phyloP scores from a whole-genome alignment of 768 basidiomycete genomes.

The Sistotremastrum niveocremeum region DNA sequence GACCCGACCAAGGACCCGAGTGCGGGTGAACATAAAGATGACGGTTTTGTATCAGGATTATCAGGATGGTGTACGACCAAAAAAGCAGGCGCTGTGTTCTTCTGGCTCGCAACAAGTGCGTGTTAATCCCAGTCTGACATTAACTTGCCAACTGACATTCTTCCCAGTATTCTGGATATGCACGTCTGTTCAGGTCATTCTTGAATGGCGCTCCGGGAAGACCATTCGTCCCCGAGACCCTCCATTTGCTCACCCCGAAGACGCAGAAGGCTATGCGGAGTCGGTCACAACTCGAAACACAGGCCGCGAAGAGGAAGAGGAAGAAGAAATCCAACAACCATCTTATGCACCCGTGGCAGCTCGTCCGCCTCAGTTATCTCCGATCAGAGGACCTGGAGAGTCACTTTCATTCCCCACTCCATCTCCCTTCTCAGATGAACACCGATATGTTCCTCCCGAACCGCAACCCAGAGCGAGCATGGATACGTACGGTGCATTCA shows the following conservation, averaged over 20 bases:
- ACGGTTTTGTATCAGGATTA: constrained; percentile 49
- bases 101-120: constrained; percentile 75
- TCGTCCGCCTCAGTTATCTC: constrained; percentile 25
- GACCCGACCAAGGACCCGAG: constrained; percentile 71
- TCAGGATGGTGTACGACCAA: constrained; percentile 85
- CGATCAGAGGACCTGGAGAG: constrained; percentile 10
- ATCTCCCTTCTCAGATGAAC: constrained; percentile 14
- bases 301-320: constrained; percentile 37
- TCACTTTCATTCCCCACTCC: constrained; percentile 15
- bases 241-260: constrained; percentile 53
- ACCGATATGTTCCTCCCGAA: constrained; percentile 17
- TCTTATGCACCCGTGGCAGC: constrained; percentile 16
- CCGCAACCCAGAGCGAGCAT: constrained; percentile 44
- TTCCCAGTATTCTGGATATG: constrained; percentile 64
- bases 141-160: constrained; percentile 6
- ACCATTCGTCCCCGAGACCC: constrained; percentile 45
- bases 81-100: constrained; percentile 80
- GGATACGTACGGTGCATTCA: constrained; percentile 85
- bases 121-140: constrained; percentile 4
- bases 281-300: constrained; percentile 22
- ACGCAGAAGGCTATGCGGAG: constrained; percentile 5
- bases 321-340: constrained; percentile 28
- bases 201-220: constrained; percentile 70
- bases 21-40: constrained; percentile 43
- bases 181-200: constrained; percentile 48